Conservation (phyloP, 306 rosid genomes). For the Datisca glomerata region DNA sequence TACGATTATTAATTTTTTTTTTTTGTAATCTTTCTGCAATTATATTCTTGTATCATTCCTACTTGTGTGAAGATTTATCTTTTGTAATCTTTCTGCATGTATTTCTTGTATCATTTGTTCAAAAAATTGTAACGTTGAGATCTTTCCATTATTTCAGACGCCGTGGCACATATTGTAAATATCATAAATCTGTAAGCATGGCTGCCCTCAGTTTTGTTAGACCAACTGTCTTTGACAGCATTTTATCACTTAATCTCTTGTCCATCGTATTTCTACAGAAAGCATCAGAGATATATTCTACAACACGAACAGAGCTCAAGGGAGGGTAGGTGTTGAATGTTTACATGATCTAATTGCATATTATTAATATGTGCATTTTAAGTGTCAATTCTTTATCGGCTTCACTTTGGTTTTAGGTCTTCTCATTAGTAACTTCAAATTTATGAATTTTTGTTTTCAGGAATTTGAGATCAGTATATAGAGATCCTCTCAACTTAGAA, state of each 20-base stretch:
- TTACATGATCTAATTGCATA: slow-evolving; percentile 1
- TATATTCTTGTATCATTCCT: too few relatives aligned
- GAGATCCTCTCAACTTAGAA: slow-evolving; percentile 45
- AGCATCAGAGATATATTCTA: slow-evolving; percentile 60
- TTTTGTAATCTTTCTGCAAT: too few relatives aligned
- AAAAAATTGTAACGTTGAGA: slow-evolving; percentile 11
- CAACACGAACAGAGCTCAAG: slow-evolving; percentile 69
- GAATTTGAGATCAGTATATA: slow-evolving; percentile 64
- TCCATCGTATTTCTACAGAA: slow-evolving; percentile 31
- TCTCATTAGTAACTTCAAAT: slow-evolving; percentile 1
- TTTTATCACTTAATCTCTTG: too few relatives aligned
- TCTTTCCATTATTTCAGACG: slow-evolving; percentile 51
- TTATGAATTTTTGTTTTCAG: slow-evolving; percentile 34
- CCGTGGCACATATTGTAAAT: slow-evolving; percentile 61
- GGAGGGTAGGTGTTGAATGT: slow-evolving; percentile 62
- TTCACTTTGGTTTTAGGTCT: slow-evolving; percentile 7
- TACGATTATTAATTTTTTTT: too few relatives aligned
- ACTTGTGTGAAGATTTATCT: too few relatives aligned
- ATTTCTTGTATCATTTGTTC: too few relatives aligned
- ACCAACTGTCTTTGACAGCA: slow-evolving; percentile 2
- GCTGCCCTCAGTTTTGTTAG: slow-evolving; percentile 10
- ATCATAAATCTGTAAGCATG: slow-evolving; percentile 65
- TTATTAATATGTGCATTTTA: slow-evolving; percentile 3
- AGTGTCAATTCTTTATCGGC: too few relatives aligned
- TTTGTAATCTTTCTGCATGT: not conserved